These are phyloP conservation scores for Malus hybrid DNA, from an alignment of 331 rosid species.

Conservation along the genomic window DNA sequence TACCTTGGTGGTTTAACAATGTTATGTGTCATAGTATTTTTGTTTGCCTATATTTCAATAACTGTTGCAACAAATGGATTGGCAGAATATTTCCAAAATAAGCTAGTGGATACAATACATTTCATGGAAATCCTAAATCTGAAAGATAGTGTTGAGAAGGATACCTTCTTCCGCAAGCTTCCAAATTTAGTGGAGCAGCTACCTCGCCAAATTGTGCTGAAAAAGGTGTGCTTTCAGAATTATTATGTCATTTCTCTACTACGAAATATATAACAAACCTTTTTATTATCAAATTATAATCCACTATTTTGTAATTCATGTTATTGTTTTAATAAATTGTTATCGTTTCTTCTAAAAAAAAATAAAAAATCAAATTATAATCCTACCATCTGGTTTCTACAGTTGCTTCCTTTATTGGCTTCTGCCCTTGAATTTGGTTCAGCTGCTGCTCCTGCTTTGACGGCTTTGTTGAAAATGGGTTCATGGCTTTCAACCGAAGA, in stretches of 20 bases:
- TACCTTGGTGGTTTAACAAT: neutral
- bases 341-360: too few species aligned
- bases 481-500: slow-evolving; percentile 91
- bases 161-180: slow-evolving; percentile 97
- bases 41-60: neutral
- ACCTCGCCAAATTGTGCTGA: slow-evolving; percentile 89
- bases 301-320: too few species aligned
- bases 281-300: slow-evolving; percentile 1
- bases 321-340: too few species aligned
- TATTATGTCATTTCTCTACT: slow-evolving; percentile 1
- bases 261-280: neutral
- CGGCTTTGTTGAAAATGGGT: slow-evolving; percentile 93
- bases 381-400: slow-evolving; percentile 31
- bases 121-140: slow-evolving; percentile 96
- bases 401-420: slow-evolving; percentile 96
- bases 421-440: slow-evolving; percentile 99
- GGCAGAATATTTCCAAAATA: slow-evolving; percentile 95
- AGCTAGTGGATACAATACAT: slow-evolving; percentile 94
- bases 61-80: slow-evolving; percentile 23
- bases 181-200: slow-evolving; percentile 96
- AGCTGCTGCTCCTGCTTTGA: slow-evolving; percentile 96
- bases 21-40: neutral
- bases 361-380: slow-evolving; percentile 7
- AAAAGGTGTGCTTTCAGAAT: slow-evolving; percentile 54
- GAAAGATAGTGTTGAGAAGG: slow-evolving; percentile 96